Evolutionary conservation across 352 stramenopile genomes (phyloP), one percentile per base, ranked within the genome.

Genomic region (Paralagenidium karlingii): DNA sequence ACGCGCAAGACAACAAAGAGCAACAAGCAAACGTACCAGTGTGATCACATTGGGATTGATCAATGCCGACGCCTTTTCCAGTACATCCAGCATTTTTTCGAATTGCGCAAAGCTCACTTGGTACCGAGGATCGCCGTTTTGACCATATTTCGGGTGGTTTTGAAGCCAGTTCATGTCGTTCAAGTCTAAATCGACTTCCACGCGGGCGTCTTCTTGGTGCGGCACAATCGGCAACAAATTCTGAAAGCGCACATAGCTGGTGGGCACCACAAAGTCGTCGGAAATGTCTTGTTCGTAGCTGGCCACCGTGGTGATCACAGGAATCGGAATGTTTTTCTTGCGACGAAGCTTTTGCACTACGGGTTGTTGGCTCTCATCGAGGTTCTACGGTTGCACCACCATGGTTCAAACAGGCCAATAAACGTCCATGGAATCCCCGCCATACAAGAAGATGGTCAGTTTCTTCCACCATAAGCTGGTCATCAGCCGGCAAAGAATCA

Each of bases 151-250:
- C 0, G 76, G 69, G 34, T 94, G 82, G 8, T 58, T 54, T 36
- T 68, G 51, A 11, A 95, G 65, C 83, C 83, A 95, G 39, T 83
- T 65, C 60, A 94, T 82, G 34, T 95, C 82, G 7, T 83, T 68
- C 27, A 94, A 42, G 37, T 86, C 75, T 34, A 91, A 44, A 31
- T 90, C 76, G 12, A 86, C 42, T 45, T 88, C 76, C 22, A 87
- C 58, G n/a, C 60, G 51, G 21, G 46, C 42, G 21, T 78, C 67
- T 20, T 79, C 63, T 7, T 55, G 20, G 37, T 45, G 33, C n/a
- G n/a, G n/a, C n/a, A n/a, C n/a, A 37, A 22, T 28, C 27, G n/a
- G 22, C 28, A 65, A 73, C 24, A 85, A 46, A 24, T 65, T 63
- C 46, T 86, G 76, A 54, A 89, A 88, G 19, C 78, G 57, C 30